A percentile compares a stretch with the other conserved stretches of the same genome.
phyloP scores from a whole-genome alignment of 176 grass and related monocot species.

The Rhynchospora tenuis region DNA sequence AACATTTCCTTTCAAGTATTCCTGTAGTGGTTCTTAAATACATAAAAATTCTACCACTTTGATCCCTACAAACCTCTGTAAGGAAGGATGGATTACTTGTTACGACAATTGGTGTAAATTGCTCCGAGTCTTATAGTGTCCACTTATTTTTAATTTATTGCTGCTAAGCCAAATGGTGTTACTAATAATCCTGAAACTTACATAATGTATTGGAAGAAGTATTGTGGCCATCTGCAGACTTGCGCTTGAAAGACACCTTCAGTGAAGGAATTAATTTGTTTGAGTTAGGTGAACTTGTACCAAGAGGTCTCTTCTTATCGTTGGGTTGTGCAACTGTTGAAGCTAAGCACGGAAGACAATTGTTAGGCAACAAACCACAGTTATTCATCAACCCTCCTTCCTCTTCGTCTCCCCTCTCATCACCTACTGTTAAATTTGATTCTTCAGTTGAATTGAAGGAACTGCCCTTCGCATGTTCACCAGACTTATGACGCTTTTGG shows the following conservation, averaged over 20 bases:
- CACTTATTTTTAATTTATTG: background rate
- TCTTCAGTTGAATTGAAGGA: conserved; percentile 47
- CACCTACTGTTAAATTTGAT: conserved; percentile 29
- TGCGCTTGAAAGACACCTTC: conserved; percentile 91
- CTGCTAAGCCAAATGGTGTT: background rate
- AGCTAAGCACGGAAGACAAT: conserved; percentile 78
- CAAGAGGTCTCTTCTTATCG: conserved; percentile 67
- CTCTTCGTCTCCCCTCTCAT: conserved; percentile 24
- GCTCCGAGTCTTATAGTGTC: no score
- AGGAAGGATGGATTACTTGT: background rate
- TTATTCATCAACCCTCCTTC: conserved; percentile 62
- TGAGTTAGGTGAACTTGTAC: conserved; percentile 63
- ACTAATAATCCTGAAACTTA: conserved; percentile 34
- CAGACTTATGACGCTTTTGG: conserved; percentile 47
- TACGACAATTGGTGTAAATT: no score
- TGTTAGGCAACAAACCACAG: conserved; percentile 74
- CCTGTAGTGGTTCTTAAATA: background rate
- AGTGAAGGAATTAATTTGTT: conserved; percentile 67
- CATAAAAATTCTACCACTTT: background rate
- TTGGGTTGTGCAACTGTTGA: conserved; percentile 40
- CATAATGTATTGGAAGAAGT: conserved; percentile 44
- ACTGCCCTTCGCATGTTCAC: conserved; percentile 40
- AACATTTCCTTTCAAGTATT: background rate
- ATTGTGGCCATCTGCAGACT: conserved; percentile 58
- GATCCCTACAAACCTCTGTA: background rate